Percentiles rank a stretch among this genome's conserved stretches.
Evolutionary conservation across 2,329 filamentous ascomycete genomes (phyloP).

Genomic region (Metarhizium humberi): DNA sequence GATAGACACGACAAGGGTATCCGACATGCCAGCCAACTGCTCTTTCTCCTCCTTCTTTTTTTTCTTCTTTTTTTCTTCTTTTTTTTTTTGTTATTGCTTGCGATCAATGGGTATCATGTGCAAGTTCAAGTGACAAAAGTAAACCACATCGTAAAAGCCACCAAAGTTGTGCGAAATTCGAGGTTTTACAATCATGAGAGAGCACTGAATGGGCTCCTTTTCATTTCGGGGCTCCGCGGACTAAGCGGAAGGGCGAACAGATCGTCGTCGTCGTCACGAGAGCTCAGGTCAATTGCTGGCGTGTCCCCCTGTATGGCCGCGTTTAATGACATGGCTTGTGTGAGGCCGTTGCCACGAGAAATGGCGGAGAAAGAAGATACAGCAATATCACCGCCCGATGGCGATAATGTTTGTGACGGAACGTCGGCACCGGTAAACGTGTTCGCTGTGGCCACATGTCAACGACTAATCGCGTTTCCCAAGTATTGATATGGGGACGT

Average conservation of each 20-base stretch:
- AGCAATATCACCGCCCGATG: conserved; percentile 22
- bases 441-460: conserved; percentile 17
- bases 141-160: not conserved
- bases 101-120: conserved; percentile 9
- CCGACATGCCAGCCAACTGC: not conserved
- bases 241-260: conserved; percentile 83
- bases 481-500: not conserved
- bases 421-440: conserved; percentile 23
- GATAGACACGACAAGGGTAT: not conserved
- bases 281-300: conserved; percentile 10
- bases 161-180: not conserved
- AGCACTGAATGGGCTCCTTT: conserved; percentile 62
- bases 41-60: not conserved
- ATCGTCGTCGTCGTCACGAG: conserved; percentile 52
- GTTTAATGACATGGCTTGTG: conserved; percentile 23
- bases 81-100: not conserved
- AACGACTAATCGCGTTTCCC: not conserved
- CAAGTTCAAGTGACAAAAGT: not conserved
- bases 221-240: conserved; percentile 77
- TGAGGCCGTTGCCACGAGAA: conserved; percentile 10
- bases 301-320: conserved; percentile 18
- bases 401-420: conserved; percentile 23
- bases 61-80: conserved; percentile 1
- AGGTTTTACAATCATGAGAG: not conserved
- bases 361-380: conserved; percentile 26